phyloP scores from a whole-genome alignment of 1,284 basidiomycete species.

The Cerioporus squamosus region DNA sequence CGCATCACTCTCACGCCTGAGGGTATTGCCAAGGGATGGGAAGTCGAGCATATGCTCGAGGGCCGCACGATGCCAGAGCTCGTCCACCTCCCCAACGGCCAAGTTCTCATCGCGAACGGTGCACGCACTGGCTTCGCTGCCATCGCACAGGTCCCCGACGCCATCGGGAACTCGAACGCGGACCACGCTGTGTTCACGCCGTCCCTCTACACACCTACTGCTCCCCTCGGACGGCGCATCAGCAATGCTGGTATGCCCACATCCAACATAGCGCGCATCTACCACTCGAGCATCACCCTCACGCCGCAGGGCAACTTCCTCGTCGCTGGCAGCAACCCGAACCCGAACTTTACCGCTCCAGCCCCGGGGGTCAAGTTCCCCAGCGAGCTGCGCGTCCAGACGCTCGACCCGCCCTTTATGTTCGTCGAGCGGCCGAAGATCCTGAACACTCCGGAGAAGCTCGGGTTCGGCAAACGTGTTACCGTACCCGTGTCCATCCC shows the following conservation, averaged over 20 bases:
- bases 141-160: constrained; percentile 31
- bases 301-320: constrained; percentile 49
- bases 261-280: constrained; percentile 48
- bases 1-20: constrained; percentile 28
- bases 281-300: constrained; percentile 47
- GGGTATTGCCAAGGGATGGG: constrained; percentile 31
- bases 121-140: constrained; percentile 51
- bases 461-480: constrained; percentile 43
- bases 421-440: constrained; percentile 41
- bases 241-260: constrained; percentile 48
- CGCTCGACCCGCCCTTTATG: constrained; percentile 52
- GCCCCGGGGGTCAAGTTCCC: constrained; percentile 26
- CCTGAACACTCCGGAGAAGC: constrained; percentile 38
- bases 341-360: constrained; percentile 38
- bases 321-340: constrained; percentile 56
- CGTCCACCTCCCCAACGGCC: constrained; percentile 56
- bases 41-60: constrained; percentile 33
- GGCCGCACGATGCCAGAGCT: constrained; percentile 52
- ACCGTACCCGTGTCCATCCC: constrained; percentile 43
- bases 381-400: constrained; percentile 54
- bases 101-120: constrained; percentile 54
- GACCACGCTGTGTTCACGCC: constrained; percentile 50
- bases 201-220: constrained; percentile 53
- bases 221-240: constrained; percentile 51
- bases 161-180: constrained; percentile 47